These are phyloP conservation scores for Penicillium decumbens DNA, from an alignment of 2,329 filamentous ascomycete genomes.

Conservation along the genomic window DNA sequence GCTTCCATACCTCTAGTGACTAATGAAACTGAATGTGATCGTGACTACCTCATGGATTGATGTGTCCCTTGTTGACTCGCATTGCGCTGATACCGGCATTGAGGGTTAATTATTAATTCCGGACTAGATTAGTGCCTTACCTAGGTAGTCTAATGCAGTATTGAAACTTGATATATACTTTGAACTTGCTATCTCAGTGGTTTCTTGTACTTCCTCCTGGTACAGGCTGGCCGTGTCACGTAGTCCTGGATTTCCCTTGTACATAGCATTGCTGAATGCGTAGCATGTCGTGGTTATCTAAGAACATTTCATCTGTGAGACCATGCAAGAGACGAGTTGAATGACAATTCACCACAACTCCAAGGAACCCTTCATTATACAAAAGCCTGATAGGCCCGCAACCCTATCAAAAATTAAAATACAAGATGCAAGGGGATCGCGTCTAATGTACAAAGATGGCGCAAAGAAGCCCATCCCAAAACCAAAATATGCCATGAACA, in stretches of 20 bases:
- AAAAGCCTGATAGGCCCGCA: not conserved
- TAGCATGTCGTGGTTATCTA: not conserved
- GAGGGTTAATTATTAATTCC: not conserved
- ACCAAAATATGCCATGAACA: not conserved
- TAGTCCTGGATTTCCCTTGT: not conserved
- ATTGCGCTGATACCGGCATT: not conserved
- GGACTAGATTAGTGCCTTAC: not conserved
- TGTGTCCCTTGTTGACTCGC: not conserved
- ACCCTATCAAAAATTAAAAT: not conserved
- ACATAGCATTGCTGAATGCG: not conserved
- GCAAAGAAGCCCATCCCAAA: not conserved
- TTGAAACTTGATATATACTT: not conserved
- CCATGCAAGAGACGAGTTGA: not conserved
- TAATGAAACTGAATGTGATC: not conserved
- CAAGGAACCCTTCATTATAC: not conserved
- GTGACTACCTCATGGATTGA: not conserved
- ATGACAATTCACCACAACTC: not conserved
- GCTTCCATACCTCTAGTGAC: not conserved
- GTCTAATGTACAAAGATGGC: not conserved
- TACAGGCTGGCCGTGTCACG: not conserved
- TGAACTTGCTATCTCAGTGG: not conserved
- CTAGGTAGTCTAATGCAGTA: not conserved
- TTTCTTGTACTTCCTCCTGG: not conserved
- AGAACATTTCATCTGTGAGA: no score
- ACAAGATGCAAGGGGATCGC: not conserved